phyloP scores from a whole-genome alignment of 306 rosid genomes.

The Lotus japonicus region DNA sequence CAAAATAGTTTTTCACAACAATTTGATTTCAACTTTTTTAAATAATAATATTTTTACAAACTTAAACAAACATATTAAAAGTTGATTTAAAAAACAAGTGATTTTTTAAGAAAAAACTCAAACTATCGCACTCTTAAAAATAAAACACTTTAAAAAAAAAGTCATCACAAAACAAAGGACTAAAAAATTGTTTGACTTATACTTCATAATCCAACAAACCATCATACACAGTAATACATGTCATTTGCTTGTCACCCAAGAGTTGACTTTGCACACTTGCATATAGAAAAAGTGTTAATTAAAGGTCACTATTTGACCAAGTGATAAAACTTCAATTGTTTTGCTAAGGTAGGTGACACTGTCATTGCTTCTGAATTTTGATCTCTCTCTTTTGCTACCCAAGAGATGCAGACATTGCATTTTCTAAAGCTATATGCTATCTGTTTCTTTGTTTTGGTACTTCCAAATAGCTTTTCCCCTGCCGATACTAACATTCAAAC shows the following conservation, averaged over 20 bases:
- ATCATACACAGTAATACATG: not conserved
- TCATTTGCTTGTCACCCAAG: constrained; percentile 25
- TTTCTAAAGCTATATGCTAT: constrained; percentile 4
- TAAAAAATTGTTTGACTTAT: constrained; percentile 4
- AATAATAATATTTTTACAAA: too few relatives aligned
- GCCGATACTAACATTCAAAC: constrained; percentile 27
- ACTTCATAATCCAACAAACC: not conserved
- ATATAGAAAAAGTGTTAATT: not conserved
- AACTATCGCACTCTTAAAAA: too few relatives aligned
- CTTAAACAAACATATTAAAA: too few relatives aligned
- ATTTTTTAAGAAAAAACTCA: too few relatives aligned
- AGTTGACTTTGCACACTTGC: constrained; percentile 36
- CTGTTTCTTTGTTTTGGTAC: not conserved
- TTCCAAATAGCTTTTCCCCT: constrained; percentile 9
- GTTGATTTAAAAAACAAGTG: too few relatives aligned
- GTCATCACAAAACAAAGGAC: not conserved
- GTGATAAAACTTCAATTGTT: not conserved
- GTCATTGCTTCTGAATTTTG: not conserved
- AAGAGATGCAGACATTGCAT: constrained; percentile 31
- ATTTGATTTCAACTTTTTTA: too few relatives aligned
- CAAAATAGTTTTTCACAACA: too few relatives aligned
- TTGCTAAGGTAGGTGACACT: not conserved
- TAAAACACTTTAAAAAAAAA: too few relatives aligned
- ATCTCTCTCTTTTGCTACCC: not conserved
- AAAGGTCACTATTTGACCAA: constrained; percentile 1